Percentiles rank a stretch among this genome's conserved stretches.
Conservation (phyloP, 192 early-diverging fungal species). For the Podila epicladia region DNA sequence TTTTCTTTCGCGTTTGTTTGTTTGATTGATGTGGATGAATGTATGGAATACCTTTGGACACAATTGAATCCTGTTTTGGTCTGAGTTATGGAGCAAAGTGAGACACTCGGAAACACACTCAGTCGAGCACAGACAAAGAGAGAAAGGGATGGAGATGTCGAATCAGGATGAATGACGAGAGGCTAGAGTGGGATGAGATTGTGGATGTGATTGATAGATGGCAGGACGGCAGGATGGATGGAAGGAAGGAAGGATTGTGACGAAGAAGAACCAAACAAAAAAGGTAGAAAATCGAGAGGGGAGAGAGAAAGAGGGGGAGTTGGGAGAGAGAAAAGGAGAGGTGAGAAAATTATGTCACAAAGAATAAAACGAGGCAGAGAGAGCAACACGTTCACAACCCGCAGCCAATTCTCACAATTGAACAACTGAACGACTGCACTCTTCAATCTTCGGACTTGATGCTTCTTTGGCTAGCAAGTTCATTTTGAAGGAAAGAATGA, state of each 20-base stretch:
- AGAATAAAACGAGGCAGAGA: too few relatives aligned
- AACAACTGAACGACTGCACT: too few relatives aligned
- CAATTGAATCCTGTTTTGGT: neutral
- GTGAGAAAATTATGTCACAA: neutral
- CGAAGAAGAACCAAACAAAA: neutral
- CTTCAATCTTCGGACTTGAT: too few relatives aligned
- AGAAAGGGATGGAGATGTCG: neutral
- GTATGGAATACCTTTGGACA: too few relatives aligned
- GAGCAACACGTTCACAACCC: too few relatives aligned
- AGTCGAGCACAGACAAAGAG: neutral
- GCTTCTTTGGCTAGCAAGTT: too few relatives aligned
- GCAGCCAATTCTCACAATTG: too few relatives aligned
- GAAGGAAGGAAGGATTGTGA: neutral
- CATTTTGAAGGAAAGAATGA: too few relatives aligned
- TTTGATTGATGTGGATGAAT: neutral
- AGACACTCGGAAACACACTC: neutral
- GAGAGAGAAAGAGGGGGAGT: neutral
- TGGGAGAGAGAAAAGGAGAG: neutral
- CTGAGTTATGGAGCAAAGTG: neutral
- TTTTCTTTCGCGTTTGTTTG: neutral
- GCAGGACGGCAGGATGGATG: neutral
- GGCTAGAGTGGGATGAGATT: neutral
- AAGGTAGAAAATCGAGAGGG: neutral
- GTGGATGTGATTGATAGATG: neutral
- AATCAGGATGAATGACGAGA: neutral